A percentile compares a stretch with the other conserved stretches of the same genome.
These are phyloP conservation scores for Leccinum ambiguum DNA, from an alignment of 1,284 basidiomycete species.

Conservation along the genomic window DNA sequence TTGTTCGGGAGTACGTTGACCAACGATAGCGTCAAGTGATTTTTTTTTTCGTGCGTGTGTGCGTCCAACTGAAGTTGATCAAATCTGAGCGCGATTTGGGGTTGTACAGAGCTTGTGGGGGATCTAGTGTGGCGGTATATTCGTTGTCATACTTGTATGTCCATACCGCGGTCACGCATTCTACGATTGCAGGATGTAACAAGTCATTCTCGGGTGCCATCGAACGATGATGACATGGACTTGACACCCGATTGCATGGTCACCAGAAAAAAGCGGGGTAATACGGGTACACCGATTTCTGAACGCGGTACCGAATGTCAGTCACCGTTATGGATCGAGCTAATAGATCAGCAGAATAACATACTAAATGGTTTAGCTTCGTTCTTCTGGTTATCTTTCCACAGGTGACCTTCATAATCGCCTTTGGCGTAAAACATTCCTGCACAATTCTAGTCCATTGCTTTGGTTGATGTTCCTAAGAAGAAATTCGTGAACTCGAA, in stretches of 20 bases:
- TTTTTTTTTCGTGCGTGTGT: conserved; percentile 55
- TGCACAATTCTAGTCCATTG: conserved; percentile 64
- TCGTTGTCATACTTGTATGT: conserved; percentile 72
- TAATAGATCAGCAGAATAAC: conserved; percentile 25
- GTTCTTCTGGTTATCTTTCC: conserved; percentile 73
- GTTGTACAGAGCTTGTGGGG: conserved; percentile 39
- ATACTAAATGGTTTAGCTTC: conserved; percentile 80
- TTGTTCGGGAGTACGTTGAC: conserved; percentile 41
- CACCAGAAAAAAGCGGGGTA: conserved; percentile 80
- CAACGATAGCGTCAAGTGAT: conserved; percentile 57
- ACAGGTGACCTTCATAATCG: conserved; percentile 73
- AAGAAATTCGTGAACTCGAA: conserved; percentile 13
- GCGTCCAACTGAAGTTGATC: conserved; percentile 71
- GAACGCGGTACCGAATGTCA: conserved; percentile 18
- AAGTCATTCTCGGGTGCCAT: conserved; percentile 67
- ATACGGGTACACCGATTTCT: conserved; percentile 75
- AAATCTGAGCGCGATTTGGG: conserved; percentile 50
- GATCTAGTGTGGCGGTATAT: conserved; percentile 69
- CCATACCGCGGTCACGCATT: conserved; percentile 70
- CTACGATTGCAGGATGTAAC: conserved; percentile 55
- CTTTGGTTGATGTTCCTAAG: conserved; percentile 55
- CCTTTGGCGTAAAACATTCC: conserved; percentile 64
- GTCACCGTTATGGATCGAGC: conserved; percentile 4
- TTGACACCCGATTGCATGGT: conserved; percentile 78
- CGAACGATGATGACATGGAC: conserved; percentile 69